Evolutionary conservation across 192 early-diverging fungal species (phyloP).

Genomic region (Podila epigama): DNA sequence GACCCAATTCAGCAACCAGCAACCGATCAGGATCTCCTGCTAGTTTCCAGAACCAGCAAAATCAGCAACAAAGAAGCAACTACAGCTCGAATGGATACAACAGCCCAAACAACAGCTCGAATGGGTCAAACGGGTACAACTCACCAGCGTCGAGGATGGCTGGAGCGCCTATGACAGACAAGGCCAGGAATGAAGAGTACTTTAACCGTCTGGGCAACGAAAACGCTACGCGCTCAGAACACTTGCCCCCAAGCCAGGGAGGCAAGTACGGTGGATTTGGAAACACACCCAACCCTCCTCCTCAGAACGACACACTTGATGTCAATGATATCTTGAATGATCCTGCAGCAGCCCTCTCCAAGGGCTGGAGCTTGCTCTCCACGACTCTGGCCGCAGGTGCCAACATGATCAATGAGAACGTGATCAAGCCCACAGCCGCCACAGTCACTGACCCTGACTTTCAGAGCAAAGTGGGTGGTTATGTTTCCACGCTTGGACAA

Average conservation of each 20-base stretch:
- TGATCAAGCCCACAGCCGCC: conserved; percentile 68
- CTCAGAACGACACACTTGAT: conserved; percentile 43
- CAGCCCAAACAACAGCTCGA: conserved; percentile 24
- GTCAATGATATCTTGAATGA: conserved; percentile 72
- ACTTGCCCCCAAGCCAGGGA: conserved; percentile 77
- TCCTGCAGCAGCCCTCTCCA: conserved; percentile 69
- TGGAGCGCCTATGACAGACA: conserved; percentile 48
- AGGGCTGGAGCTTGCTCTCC: conserved; percentile 72
- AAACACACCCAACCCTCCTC: conserved; percentile 53
- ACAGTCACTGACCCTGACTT: conserved; percentile 72
- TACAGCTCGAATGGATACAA: conserved; percentile 24
- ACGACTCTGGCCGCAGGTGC: conserved; percentile 64
- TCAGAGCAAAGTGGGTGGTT: conserved; percentile 64
- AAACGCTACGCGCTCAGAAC: conserved; percentile 64
- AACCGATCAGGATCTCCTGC: conserved; percentile 34
- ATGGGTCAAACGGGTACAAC: conserved; percentile 12
- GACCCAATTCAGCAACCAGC: conserved; percentile 36
- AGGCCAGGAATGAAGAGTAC: conserved; percentile 80
- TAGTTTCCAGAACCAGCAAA: conserved; percentile 22
- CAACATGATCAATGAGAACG: conserved; percentile 67
- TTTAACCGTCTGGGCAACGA: conserved; percentile 70
- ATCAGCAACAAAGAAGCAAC: conserved; percentile 10
- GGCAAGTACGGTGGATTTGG: conserved; percentile 82
- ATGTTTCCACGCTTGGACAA: conserved; percentile 65
- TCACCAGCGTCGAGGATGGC: conserved; percentile 8